These are phyloP conservation scores for Coniophora puteana DNA, from an alignment of 1,284 basidiomycete genomes.

Conservation along the genomic window DNA sequence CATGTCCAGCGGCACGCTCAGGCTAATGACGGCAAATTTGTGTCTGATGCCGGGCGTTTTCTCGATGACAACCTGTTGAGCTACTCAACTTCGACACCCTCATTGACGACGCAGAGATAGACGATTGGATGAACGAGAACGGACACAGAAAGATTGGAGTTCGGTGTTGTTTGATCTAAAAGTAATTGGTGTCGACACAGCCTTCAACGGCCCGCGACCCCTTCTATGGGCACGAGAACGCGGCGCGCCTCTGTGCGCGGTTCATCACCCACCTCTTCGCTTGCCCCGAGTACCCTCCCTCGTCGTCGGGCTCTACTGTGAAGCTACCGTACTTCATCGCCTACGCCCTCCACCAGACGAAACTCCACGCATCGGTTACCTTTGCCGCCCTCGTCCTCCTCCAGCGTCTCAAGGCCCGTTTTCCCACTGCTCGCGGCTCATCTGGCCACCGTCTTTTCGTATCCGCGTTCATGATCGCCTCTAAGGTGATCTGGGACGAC, in stretches of 20 bases:
- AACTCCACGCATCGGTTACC: slow-evolving; percentile 78
- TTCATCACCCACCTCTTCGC: slow-evolving; percentile 81
- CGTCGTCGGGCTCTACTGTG: slow-evolving; percentile 49
- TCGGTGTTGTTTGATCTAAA: too few species aligned
- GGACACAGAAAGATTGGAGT: too few species aligned
- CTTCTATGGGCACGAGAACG: slow-evolving; percentile 78
- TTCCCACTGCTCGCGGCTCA: slow-evolving; percentile 88
- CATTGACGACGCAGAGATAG: too few species aligned
- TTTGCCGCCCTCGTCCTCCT: slow-evolving; percentile 85
- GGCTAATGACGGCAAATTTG: too few species aligned
- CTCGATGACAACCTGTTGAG: too few species aligned
- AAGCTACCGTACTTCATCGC: slow-evolving; percentile 82
- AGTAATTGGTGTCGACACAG: slow-evolving; percentile 30
- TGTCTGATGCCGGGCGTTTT: too few species aligned
- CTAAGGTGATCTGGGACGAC: slow-evolving; percentile 92
- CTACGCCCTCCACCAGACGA: slow-evolving; percentile 86
- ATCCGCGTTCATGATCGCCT: slow-evolving; percentile 91
- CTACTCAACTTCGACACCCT: too few species aligned
- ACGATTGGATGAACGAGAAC: too few species aligned
- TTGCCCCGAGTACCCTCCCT: slow-evolving; percentile 62
- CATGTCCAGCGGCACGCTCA: too few species aligned
- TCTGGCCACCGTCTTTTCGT: slow-evolving; percentile 91
- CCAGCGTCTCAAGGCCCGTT: slow-evolving; percentile 85
- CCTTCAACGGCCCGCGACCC: slow-evolving; percentile 43
- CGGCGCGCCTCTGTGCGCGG: slow-evolving; percentile 59